Conservation (phyloP, 208 protist species). For the Leishmania aethiopica region DNA sequence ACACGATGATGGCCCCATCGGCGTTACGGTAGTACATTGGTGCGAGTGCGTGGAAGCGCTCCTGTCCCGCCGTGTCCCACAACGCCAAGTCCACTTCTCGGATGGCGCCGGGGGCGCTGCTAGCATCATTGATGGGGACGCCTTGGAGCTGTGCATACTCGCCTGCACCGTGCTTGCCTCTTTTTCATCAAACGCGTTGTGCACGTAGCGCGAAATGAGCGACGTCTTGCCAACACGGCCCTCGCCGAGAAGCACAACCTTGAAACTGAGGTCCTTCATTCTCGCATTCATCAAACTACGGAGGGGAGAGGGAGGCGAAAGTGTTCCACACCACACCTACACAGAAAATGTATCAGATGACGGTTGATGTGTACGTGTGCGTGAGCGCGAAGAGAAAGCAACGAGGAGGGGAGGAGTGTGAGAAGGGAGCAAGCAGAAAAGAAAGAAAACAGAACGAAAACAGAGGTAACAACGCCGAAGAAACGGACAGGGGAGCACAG, state of each 20-base stretch:
- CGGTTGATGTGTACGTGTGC: background rate
- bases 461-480: too few relatives aligned
- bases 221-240: constrained; percentile 88
- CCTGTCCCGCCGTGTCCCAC: constrained; percentile 97
- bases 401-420: background rate
- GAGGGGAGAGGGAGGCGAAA: background rate
- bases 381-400: background rate
- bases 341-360: background rate
- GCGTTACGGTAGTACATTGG: constrained; percentile 90
- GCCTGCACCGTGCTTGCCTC: constrained; percentile 74
- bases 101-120: constrained; percentile 13
- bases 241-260: constrained; percentile 85
- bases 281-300: background rate
- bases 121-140: constrained; percentile 49
- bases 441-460: background rate
- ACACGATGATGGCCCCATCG: constrained; percentile 93
- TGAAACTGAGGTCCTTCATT: constrained; percentile 30
- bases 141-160: constrained; percentile 63
- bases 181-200: constrained; percentile 65
- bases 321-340: background rate
- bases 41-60: constrained; percentile 93
- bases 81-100: constrained; percentile 94
- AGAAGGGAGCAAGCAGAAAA: background rate
- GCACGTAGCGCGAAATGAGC: constrained; percentile 73
- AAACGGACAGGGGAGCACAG: background rate